Evolutionary conservation across 495 filamentous ascomycete species (phyloP).

Genomic region (Penicillium atrosanguineum): DNA sequence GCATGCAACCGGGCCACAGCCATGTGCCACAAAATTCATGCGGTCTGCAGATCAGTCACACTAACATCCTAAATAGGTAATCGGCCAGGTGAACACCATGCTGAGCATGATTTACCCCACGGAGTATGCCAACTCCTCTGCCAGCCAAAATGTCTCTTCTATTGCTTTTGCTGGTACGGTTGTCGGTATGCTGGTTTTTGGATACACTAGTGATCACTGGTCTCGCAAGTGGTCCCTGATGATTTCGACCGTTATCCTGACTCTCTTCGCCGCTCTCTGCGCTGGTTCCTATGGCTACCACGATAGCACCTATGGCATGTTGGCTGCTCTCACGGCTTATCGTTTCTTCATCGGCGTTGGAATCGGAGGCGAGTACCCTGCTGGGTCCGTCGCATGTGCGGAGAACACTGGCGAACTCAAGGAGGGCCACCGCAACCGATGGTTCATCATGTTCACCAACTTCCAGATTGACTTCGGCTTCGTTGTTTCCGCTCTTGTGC

Average conservation of each 20-base stretch:
- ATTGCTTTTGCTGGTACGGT: slow-evolving; percentile 91
- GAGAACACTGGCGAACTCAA: slow-evolving; percentile 83
- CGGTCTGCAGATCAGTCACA: neutral
- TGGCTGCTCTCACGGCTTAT: slow-evolving; percentile 80
- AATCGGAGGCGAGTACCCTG: slow-evolving; percentile 80
- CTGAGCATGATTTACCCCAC: slow-evolving; percentile 60
- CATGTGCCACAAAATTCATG: slow-evolving; percentile 1
- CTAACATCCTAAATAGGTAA: slow-evolving; percentile 54
- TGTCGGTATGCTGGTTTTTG: slow-evolving; percentile 79
- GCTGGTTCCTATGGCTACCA: slow-evolving; percentile 71
- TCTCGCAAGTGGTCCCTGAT: slow-evolving; percentile 80
- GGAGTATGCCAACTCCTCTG: slow-evolving; percentile 61
- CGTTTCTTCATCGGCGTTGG: slow-evolving; percentile 73
- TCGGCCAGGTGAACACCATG: slow-evolving; percentile 76
- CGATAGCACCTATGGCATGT: slow-evolving; percentile 62
- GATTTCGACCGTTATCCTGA: slow-evolving; percentile 74
- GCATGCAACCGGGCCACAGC: neutral
- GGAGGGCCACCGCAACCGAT: slow-evolving; percentile 74
- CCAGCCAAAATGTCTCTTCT: slow-evolving; percentile 66
- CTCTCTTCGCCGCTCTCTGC: slow-evolving; percentile 77
- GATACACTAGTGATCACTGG: slow-evolving; percentile 77
- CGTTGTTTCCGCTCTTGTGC: slow-evolving; percentile 71
- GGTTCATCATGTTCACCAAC: slow-evolving; percentile 95
- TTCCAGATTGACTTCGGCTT: slow-evolving; percentile 81
- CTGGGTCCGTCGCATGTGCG: slow-evolving; percentile 78